These are phyloP conservation scores for Colletotrichum sp. DNA, from an alignment of 2,329 filamentous ascomycete genomes.

Conservation along the genomic window DNA sequence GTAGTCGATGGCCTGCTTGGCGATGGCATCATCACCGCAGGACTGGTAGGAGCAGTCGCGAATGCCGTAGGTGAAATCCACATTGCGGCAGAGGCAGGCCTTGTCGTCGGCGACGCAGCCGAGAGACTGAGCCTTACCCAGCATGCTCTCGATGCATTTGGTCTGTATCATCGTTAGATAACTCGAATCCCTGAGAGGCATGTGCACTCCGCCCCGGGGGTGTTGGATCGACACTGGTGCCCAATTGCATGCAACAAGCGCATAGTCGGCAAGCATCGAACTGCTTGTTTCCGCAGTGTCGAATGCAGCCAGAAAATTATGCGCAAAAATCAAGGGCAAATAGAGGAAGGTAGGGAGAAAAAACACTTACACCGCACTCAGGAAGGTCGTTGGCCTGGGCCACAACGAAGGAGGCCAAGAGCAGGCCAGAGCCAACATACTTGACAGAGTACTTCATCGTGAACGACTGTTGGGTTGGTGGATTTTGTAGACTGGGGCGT, in stretches of 20 bases:
- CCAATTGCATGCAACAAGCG: neutral
- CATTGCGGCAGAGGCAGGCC: slow-evolving; percentile 52
- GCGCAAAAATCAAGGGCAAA: neutral
- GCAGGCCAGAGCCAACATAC: slow-evolving; percentile 32
- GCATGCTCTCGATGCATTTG: slow-evolving; percentile 42
- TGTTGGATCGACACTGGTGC: neutral
- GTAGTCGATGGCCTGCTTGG: slow-evolving; percentile 41
- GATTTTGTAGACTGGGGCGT: neutral
- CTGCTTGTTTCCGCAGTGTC: neutral
- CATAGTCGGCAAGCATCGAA: neutral
- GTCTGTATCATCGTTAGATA: neutral
- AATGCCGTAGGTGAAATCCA: slow-evolving; percentile 53
- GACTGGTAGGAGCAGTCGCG: slow-evolving; percentile 54
- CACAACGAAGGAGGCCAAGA: slow-evolving; percentile 42
- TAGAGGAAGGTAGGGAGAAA: neutral
- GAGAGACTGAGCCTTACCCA: slow-evolving; percentile 44
- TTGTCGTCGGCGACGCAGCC: slow-evolving; percentile 48
- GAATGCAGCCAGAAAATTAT: neutral
- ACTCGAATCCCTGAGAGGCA: neutral
- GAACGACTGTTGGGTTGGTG: neutral
- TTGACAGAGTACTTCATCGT: slow-evolving; percentile 14
- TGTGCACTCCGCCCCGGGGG: neutral
- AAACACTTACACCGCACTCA: slow-evolving; percentile 56
- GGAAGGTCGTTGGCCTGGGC: slow-evolving; percentile 42
- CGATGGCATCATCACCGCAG: slow-evolving; percentile 39